These are phyloP conservation scores for Aspergillus sp. DNA, from an alignment of 2,329 filamentous ascomycete genomes.

Conservation along the genomic window DNA sequence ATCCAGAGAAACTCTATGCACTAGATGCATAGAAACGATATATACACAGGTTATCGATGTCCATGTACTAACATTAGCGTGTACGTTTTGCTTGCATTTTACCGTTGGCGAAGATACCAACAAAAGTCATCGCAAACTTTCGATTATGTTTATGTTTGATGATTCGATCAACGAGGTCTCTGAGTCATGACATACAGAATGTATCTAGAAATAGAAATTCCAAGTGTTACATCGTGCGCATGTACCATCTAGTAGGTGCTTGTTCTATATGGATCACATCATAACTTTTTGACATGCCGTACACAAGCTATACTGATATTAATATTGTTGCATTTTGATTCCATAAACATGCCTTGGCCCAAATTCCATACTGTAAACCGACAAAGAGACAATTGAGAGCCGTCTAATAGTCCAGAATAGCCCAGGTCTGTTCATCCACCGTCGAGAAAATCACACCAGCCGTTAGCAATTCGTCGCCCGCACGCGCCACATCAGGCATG, in stretches of 20 bases:
- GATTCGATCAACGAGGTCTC: neutral
- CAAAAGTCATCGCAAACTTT: neutral
- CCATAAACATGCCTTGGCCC: neutral
- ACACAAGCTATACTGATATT: neutral
- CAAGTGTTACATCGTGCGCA: too few relatives aligned
- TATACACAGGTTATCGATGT: neutral
- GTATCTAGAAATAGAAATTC: neutral
- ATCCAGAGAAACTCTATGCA: slow-evolving; percentile 51
- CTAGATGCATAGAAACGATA: neutral
- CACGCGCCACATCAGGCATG: slow-evolving; percentile 68
- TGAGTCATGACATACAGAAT: neutral
- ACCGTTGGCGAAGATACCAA: neutral
- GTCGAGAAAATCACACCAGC: slow-evolving; percentile 83
- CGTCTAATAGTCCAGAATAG: slow-evolving; percentile 64
- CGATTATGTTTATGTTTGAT: neutral
- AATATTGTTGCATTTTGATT: neutral
- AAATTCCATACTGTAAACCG: neutral
- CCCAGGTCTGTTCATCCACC: slow-evolving; percentile 89
- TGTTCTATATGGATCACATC: neutral
- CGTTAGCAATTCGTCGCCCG: slow-evolving; percentile 75
- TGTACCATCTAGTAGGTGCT: neutral
- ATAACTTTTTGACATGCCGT: neutral
- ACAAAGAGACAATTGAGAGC: neutral
- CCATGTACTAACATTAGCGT: neutral
- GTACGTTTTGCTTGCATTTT: neutral